phyloP scores from a whole-genome alignment of 2,329 filamentous ascomycete genomes.

The Pseudocercospora eumusae region DNA sequence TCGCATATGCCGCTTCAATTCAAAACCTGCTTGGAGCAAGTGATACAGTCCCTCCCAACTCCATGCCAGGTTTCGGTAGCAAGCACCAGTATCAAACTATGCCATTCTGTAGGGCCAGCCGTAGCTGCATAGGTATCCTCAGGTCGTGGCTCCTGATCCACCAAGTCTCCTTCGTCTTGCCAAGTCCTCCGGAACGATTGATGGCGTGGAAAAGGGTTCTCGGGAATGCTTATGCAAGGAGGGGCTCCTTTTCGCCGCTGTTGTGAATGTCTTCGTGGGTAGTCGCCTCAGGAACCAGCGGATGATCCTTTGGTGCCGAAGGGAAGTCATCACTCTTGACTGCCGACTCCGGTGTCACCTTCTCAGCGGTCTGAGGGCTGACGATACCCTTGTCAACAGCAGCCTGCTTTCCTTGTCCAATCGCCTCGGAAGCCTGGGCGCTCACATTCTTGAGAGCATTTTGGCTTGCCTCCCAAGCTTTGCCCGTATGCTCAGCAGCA shows the following conservation, averaged over 20 bases:
- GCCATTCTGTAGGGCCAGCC: slow-evolving; percentile 6
- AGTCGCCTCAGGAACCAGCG: slow-evolving; percentile 23
- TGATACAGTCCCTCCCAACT: not conserved
- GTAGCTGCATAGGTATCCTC: slow-evolving; percentile 11
- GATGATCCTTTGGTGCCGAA: slow-evolving; percentile 29
- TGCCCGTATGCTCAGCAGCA: slow-evolving; percentile 61
- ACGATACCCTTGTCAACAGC: slow-evolving; percentile 42
- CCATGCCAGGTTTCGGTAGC: not conserved
- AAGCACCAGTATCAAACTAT: slow-evolving; percentile 4
- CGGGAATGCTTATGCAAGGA: slow-evolving; percentile 13
- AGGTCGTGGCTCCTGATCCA: slow-evolving; percentile 1
- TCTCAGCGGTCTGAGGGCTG: slow-evolving; percentile 37
- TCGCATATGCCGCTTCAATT: not conserved
- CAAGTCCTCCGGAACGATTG: not conserved
- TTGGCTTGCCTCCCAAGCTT: slow-evolving; percentile 59
- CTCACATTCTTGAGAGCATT: slow-evolving; percentile 63
- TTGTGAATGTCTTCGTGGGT: slow-evolving; percentile 18
- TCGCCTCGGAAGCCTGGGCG: slow-evolving; percentile 60
- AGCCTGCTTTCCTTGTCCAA: slow-evolving; percentile 44
- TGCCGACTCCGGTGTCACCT: slow-evolving; percentile 24
- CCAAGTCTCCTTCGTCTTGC: slow-evolving; percentile 1
- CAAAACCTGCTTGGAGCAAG: not conserved
- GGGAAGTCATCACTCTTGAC: slow-evolving; percentile 29
- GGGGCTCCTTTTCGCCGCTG: slow-evolving; percentile 24
- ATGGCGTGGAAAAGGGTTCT: not conserved